Base-by-base conservation (phyloP, 495 filamentous ascomycete genomes). In the Daldinia bambusicola region DNA sequence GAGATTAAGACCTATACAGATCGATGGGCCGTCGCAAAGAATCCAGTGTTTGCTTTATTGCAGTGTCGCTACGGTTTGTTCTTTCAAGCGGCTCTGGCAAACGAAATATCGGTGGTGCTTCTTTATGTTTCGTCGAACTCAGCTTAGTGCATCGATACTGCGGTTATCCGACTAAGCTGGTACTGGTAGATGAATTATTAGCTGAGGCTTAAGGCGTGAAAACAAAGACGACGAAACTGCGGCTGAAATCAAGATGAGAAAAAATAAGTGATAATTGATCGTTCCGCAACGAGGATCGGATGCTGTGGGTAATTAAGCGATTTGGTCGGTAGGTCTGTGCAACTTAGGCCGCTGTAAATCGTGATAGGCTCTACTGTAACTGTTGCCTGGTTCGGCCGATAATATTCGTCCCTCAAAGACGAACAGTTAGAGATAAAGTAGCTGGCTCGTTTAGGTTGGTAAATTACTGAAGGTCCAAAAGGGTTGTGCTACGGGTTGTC, bases 81-180 rank as follows among this genome's bases (percentile, higher is more conserved):
- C 64, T 61, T 72, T 69, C 48, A 65, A 40, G 40, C 26, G 26
- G 26, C 26, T 26, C 52, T 6, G 65, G 51, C 32, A 20, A 65
- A 26, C 40, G 45, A 34, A 57, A 66, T 32, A 61, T 16, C 38
- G 43, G 12, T 8, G 36, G 7, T 8, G 34, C 40, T 72, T 69
- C 70, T 69, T 69, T 69, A 65, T 69, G 66, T 10, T 10, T 69
- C 57, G 56, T 66, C 51, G 57, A 55, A 52, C 50, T 50, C 30
- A 61, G 70, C 51, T 69, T 73, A 43, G 65, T 66, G 56, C 56
- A 61, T 63, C 52, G 31, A 63, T 38, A 30, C 55, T 68, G 50
- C 20, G 51, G 36, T 31, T 60, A 37, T 61, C 9, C 63, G 50
- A 18, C 37, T 52, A 43, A 69, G 52, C 66, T 69, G 20, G 52